Percentiles rank a stretch among this genome's conserved stretches.
Conservation (phyloP, 176 grass and related monocot genomes). For the Oryza officinalis region DNA sequence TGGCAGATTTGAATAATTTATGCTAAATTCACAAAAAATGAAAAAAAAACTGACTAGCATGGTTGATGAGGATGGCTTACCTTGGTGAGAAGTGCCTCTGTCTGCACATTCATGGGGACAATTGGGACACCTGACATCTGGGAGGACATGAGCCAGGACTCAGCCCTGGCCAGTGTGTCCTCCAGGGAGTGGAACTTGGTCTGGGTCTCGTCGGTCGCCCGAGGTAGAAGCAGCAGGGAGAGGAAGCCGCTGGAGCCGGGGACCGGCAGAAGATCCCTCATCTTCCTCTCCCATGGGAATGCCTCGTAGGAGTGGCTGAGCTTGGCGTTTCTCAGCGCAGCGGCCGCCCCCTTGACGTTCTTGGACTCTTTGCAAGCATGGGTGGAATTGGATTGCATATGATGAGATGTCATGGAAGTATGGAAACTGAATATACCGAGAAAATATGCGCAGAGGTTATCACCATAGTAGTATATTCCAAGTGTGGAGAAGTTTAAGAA, state of each 20-base stretch:
- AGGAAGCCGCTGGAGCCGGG: constrained; percentile 44
- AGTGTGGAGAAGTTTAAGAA: background rate
- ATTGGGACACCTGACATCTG: constrained; percentile 61
- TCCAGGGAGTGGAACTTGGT: constrained; percentile 51
- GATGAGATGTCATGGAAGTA: background rate
- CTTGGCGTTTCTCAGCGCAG: constrained; percentile 50
- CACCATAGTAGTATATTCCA: background rate
- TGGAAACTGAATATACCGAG: background rate
- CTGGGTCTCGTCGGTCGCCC: constrained; percentile 38
- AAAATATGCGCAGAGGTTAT: background rate
- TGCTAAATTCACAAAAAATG: too few species aligned
- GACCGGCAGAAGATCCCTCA: constrained; percentile 49
- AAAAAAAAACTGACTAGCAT: too few species aligned
- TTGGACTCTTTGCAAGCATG: constrained; percentile 31
- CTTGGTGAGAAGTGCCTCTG: constrained; percentile 73
- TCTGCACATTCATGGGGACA: constrained; percentile 51
- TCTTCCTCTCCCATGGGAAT: constrained; percentile 80
- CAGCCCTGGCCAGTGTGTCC: constrained; percentile 63
- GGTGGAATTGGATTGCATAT: background rate
- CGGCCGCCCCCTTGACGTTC: constrained; percentile 42
- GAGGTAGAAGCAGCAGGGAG: constrained; percentile 53
- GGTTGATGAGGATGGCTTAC: background rate
- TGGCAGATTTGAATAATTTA: too few species aligned
- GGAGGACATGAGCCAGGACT: constrained; percentile 63
- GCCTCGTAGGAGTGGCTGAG: constrained; percentile 49